Conservation (phyloP, 2,329 filamentous ascomycete species). For the Ophiostoma sp. region DNA sequence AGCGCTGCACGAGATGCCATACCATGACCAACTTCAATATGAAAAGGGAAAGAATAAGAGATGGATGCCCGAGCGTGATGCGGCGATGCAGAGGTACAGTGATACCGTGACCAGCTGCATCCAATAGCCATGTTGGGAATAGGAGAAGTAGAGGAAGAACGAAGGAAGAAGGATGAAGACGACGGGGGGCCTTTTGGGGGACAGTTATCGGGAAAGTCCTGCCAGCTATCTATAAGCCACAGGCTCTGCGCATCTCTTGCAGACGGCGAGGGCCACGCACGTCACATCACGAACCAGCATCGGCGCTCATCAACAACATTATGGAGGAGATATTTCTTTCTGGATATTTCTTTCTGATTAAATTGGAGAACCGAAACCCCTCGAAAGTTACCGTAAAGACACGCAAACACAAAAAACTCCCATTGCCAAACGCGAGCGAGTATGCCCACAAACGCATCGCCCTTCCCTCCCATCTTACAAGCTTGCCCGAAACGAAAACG, state of each 20-base stretch:
- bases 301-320: neutral
- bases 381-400: neutral
- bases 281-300: neutral
- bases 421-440: neutral
- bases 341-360: neutral
- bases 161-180: neutral
- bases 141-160: neutral
- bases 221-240: neutral
- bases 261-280: neutral
- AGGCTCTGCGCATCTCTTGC: neutral
- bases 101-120: neutral
- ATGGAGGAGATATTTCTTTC: neutral
- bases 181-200: neutral
- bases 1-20: neutral
- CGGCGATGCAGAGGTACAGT: neutral
- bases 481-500: conserved; percentile 11
- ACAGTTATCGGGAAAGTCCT: neutral
- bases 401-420: conserved; percentile 7
- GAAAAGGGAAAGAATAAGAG: neutral
- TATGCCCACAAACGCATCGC: neutral
- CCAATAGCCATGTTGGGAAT: neutral
- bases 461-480: conserved; percentile 7
- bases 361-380: neutral
- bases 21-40: neutral
- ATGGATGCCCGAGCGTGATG: neutral